phyloP scores from a whole-genome alignment of 164 flowering plant genomes.

The Vitis rupestris region DNA sequence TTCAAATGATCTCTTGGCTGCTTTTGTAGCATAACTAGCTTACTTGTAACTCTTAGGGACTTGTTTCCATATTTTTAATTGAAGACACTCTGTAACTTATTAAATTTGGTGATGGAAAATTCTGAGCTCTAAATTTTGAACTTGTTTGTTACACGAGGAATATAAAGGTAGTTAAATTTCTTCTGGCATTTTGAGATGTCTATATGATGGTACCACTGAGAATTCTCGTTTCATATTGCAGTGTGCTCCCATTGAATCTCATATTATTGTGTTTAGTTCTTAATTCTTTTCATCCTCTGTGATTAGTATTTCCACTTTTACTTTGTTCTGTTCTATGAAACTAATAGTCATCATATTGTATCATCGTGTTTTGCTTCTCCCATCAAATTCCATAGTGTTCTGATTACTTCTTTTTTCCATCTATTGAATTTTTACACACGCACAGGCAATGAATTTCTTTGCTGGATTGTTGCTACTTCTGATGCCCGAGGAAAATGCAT shows the following conservation, averaged over 20 bases:
- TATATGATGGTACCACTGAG: neutral
- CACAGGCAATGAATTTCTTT: slow-evolving; percentile 99
- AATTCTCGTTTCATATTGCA: neutral
- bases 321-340: neutral
- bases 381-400: neutral
- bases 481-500: slow-evolving; percentile 99
- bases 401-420: slow-evolving; percentile 3
- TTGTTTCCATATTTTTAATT: neutral
- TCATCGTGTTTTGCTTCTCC: too few species aligned
- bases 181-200: neutral
- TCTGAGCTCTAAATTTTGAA: neutral
- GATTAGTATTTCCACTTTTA: neutral
- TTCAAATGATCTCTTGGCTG: neutral
- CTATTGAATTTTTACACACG: slow-evolving; percentile 4
- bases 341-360: neutral
- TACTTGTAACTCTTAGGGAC: neutral
- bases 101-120: neutral
- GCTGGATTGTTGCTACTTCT: slow-evolving; percentile 88
- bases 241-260: too few species aligned
- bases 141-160: neutral
- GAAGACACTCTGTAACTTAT: neutral
- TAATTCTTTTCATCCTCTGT: neutral
- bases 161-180: neutral
- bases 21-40: neutral
- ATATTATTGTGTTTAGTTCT: too few species aligned